Percentiles rank a stretch among this genome's conserved stretches.
Evolutionary conservation across 306 rosid species (phyloP).

Genomic region (Castanea crenata): DNA sequence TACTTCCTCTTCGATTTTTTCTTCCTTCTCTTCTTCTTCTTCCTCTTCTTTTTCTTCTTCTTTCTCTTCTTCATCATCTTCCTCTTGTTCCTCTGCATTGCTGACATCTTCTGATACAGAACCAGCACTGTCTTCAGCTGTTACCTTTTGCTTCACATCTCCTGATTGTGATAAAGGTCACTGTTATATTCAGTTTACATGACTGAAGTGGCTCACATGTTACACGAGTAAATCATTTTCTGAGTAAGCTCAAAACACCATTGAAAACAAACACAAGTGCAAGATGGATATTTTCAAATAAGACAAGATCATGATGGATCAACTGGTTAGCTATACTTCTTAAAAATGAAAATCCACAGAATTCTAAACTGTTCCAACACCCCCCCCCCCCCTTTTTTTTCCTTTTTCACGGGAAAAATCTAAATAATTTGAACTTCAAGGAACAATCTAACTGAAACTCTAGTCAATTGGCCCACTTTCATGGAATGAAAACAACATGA

Average conservation of each 20-base stretch:
- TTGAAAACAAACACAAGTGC: background rate
- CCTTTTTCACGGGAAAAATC: too few relatives aligned
- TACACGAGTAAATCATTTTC: background rate
- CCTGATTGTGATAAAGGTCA: constrained; percentile 17
- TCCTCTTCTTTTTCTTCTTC: background rate
- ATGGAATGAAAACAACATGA: too few relatives aligned
- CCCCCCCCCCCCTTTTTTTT: too few relatives aligned
- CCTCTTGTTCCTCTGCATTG: constrained; percentile 21
- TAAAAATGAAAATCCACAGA: too few relatives aligned
- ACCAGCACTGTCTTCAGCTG: constrained; percentile 25
- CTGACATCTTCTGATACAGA: constrained; percentile 23
- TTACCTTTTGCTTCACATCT: constrained; percentile 24
- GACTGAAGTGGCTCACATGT: background rate
- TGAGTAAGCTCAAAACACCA: background rate
- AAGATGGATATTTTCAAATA: too few relatives aligned
- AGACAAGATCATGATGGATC: too few relatives aligned
- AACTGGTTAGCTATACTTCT: too few relatives aligned
- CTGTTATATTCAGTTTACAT: constrained; percentile 2
- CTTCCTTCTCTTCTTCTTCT: background rate
- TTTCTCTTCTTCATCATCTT: constrained; percentile 13
- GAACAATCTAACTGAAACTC: too few relatives aligned
- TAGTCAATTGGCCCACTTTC: too few relatives aligned
- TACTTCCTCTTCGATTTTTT: background rate
- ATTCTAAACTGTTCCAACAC: too few relatives aligned
- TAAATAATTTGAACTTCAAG: too few relatives aligned